phyloP scores from a whole-genome alignment of 768 basidiomycete species.

The Trametes elegans region DNA sequence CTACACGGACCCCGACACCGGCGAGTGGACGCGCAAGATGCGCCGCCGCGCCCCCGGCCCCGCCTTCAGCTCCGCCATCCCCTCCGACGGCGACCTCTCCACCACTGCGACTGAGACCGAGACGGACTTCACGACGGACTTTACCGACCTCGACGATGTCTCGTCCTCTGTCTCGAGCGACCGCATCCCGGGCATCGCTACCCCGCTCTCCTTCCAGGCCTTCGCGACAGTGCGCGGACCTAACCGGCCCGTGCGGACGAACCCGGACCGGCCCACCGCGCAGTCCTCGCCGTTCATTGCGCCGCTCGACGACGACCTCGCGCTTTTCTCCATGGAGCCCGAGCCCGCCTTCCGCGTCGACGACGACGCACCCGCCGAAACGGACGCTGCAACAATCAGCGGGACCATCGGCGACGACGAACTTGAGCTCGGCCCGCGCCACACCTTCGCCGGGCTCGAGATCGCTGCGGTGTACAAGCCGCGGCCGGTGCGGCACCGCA shows the following conservation, averaged over 20 bases:
- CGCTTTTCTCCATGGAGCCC: slow-evolving; percentile 49
- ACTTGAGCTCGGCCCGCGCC: slow-evolving; percentile 2
- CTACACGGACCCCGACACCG: slow-evolving; percentile 35
- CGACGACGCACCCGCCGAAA: slow-evolving; percentile 33
- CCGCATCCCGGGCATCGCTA: slow-evolving; percentile 9
- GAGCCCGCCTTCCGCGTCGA: slow-evolving; percentile 35
- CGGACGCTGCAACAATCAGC: no score
- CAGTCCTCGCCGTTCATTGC: slow-evolving; percentile 25
- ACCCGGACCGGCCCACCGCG: slow-evolving; percentile 27
- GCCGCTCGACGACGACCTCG: slow-evolving; percentile 31
- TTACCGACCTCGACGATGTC: slow-evolving; percentile 37
- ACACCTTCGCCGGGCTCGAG: slow-evolving; percentile 54
- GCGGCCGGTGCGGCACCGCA: slow-evolving; percentile 53
- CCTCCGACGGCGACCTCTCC: slow-evolving; percentile 12
- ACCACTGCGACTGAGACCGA: slow-evolving; percentile 39
- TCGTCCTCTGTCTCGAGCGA: slow-evolving; percentile 13
- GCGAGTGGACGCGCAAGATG: slow-evolving; percentile 35
- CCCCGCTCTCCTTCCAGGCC: not conserved
- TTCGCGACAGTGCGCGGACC: slow-evolving; percentile 10
- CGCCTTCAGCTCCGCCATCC: slow-evolving; percentile 11
- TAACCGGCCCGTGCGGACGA: slow-evolving; percentile 23
- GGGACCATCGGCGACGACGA: slow-evolving; percentile 12
- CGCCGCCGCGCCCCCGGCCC: slow-evolving; percentile 6
- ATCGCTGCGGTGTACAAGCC: slow-evolving; percentile 75
- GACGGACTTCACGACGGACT: slow-evolving; percentile 38